Conservation (phyloP, 2,329 filamentous ascomycete genomes). For the Colletotrichum lentis region DNA sequence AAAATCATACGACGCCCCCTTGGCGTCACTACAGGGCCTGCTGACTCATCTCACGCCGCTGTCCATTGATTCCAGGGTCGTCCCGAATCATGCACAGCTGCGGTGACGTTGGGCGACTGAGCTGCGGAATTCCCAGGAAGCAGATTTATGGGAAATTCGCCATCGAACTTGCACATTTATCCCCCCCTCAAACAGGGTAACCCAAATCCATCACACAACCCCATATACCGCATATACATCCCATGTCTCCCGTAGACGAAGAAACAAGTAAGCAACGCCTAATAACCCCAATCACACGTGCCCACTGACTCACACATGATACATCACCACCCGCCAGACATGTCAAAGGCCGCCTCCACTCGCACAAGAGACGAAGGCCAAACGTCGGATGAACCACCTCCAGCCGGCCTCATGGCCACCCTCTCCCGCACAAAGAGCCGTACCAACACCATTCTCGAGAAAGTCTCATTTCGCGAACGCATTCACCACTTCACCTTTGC, state of each 20-base stretch:
- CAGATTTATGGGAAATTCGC: neutral
- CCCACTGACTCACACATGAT: neutral
- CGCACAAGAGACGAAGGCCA: slow-evolving; percentile 3
- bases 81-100: neutral
- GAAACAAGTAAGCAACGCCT: slow-evolving; percentile 18
- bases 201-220: neutral
- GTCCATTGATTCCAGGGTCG: slow-evolving; percentile 11
- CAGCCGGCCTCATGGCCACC: slow-evolving; percentile 25
- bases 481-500: slow-evolving; percentile 58
- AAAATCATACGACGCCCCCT: slow-evolving; percentile 28
- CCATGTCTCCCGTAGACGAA: slow-evolving; percentile 23
- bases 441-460: slow-evolving; percentile 34
- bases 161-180: neutral
- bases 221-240: neutral
- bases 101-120: slow-evolving; percentile 26
- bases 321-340: neutral
- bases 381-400: slow-evolving; percentile 14
- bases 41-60: slow-evolving; percentile 20
- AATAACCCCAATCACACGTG: neutral
- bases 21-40: neutral
- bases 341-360: slow-evolving; percentile 21
- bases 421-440: slow-evolving; percentile 30
- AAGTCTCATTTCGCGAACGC: slow-evolving; percentile 41
- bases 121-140: neutral
- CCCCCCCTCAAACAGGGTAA: neutral